Evolutionary conservation across 2,329 filamentous ascomycete genomes (phyloP), one percentile per base, ranked within the genome.

Genomic region (Gaeumannomyces tritici): DNA sequence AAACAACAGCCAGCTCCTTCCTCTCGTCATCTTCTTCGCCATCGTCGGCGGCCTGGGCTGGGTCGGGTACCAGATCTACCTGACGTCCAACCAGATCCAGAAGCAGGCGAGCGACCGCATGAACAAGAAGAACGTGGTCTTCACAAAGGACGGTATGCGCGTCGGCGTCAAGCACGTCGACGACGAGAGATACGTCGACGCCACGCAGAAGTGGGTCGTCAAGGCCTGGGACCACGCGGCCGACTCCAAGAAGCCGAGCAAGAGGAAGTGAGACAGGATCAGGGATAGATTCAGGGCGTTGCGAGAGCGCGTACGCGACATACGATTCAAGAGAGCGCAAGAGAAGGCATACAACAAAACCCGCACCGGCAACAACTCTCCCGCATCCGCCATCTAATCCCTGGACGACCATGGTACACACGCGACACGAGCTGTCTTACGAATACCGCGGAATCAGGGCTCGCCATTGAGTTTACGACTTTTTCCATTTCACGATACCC

Each of bases 111-210:
- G 82, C 59, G 80, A 88, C 74, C 85, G 85, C 70, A 89, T 92
- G 83, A 85, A 87, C 72, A 85, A 85, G 76, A 89, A 89, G 77
- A 89, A 92, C 72, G 83, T 93, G 63, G 79, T 85, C 55, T 89
- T 91, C 74, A 88, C 86, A 54, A 90, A 89, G 72, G 89, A 91
- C 63, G 89, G 89, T 62, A 76, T 90, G 64, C 83, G 84, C 64
- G 88, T 93, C 57, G 86, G 86, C 59, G 82, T 93, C 65, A 89
- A 87, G 75, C 80, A 90, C 64, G 74, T 89, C 60, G 80, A 82
- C 66, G 81, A 83, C 62, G 89, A 92, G 75, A 83, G 82, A 59
- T 90, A 91, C 71, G 84, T 90, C 69, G 89, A 92, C 68, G 80
- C 79, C 69, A 91, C 89, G 24, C 89, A 93, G 76, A 85, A 80